Conservation (phyloP, 257 asterid genomes). For the Striga asiatica region DNA sequence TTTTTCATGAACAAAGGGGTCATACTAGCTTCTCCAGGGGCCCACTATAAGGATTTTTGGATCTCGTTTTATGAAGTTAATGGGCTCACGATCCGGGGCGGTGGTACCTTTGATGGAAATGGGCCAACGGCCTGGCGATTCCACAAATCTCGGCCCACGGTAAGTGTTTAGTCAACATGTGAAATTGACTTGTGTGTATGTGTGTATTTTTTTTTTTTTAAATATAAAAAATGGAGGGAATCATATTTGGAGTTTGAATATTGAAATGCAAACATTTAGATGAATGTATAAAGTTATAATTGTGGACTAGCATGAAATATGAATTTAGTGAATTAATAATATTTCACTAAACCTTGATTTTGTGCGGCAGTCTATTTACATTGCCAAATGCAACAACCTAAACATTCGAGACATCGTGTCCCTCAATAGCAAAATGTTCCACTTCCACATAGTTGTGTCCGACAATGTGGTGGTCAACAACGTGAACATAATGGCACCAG, state of each 20-base stretch:
- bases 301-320: too few species aligned
- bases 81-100: background rate
- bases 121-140: background rate
- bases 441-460: background rate
- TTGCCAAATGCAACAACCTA: background rate
- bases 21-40: background rate
- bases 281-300: too few species aligned
- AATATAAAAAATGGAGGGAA: too few species aligned
- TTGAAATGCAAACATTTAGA: too few species aligned
- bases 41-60: background rate
- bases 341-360: background rate
- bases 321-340: too few species aligned
- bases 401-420: slow-evolving; percentile 5
- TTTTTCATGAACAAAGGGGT: background rate
- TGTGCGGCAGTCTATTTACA: background rate
- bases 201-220: too few species aligned
- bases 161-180: too few species aligned
- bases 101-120: background rate
- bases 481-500: slow-evolving; percentile 12
- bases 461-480: background rate
- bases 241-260: too few species aligned
- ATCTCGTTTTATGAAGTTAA: background rate
- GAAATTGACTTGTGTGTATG: too few species aligned
- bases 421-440: slow-evolving; percentile 21
- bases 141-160: too few species aligned